Percentiles rank a stretch among this genome's conserved stretches.
Conservation (phyloP, 1,139 yeast genomes). For the Saccharomyces hybrid region DNA sequence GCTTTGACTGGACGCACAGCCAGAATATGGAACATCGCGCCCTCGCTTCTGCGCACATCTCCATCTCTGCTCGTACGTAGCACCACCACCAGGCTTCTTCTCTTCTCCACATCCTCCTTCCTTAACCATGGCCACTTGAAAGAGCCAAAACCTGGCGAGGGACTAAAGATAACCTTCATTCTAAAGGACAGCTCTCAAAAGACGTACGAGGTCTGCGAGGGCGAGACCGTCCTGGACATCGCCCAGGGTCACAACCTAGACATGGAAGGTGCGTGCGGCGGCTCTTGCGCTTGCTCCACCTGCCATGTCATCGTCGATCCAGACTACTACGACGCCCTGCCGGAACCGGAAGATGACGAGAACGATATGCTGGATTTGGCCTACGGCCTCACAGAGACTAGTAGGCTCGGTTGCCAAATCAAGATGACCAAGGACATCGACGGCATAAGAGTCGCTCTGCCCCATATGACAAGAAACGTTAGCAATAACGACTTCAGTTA, state of each 20-base stretch:
- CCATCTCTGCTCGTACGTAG: background rate
- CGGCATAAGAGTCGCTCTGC: constrained; percentile 91
- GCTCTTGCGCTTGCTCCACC: constrained; percentile 97
- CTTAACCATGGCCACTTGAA: constrained; percentile 71
- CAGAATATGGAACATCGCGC: background rate
- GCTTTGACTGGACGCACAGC: background rate
- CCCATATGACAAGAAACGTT: constrained; percentile 93
- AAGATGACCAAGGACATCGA: constrained; percentile 83
- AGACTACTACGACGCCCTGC: constrained; percentile 78
- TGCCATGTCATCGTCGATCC: constrained; percentile 97
- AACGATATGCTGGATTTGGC: constrained; percentile 98
- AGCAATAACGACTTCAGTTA: constrained; percentile 62
- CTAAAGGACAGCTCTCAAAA: constrained; percentile 84
- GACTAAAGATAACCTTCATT: constrained; percentile 74
- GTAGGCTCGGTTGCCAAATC: constrained; percentile 91
- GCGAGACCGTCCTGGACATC: constrained; percentile 83
- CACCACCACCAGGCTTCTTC: background rate
- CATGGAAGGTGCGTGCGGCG: constrained; percentile 99
- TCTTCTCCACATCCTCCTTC: constrained; percentile 8
- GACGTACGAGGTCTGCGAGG: constrained; percentile 80
- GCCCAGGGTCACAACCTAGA: constrained; percentile 92
- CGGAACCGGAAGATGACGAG: constrained; percentile 96
- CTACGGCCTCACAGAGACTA: constrained; percentile 89
- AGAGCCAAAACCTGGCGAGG: constrained; percentile 91
- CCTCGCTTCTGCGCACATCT: background rate